These are phyloP conservation scores for Suillus bovinus DNA, from an alignment of 768 basidiomycete species.

Conservation along the genomic window DNA sequence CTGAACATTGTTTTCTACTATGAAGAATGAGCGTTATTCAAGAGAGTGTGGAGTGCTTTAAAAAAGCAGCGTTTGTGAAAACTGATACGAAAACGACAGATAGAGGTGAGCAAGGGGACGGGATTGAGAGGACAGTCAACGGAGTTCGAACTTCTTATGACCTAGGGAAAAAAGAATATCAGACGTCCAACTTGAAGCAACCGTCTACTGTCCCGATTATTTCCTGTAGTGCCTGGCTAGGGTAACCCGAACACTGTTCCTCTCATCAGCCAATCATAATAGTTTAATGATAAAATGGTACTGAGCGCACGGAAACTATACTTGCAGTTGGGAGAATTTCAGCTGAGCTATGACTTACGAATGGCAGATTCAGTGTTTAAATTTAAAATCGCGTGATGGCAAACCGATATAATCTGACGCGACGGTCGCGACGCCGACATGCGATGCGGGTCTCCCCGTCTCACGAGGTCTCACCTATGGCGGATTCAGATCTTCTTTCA, in stretches of 20 bases:
- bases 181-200: background rate
- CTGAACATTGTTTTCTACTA: constrained; percentile 49
- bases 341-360: background rate
- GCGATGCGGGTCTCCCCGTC: too few relatives aligned
- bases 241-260: background rate
- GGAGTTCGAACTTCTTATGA: constrained; percentile 32
- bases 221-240: background rate
- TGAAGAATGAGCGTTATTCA: constrained; percentile 17
- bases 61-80: constrained; percentile 10
- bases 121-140: constrained; percentile 16
- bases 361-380: background rate
- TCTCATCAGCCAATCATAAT: background rate
- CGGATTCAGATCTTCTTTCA: background rate
- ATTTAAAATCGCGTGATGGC: background rate
- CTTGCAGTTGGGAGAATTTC: background rate
- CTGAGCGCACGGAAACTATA: too few relatives aligned
- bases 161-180: background rate
- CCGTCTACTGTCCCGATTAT: background rate
- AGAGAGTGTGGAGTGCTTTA: constrained; percentile 27
- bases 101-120: background rate
- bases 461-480: background rate
- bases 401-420: background rate
- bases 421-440: background rate
- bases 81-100: background rate
- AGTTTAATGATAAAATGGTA: background rate